A percentile compares a stretch with the other conserved stretches of the same genome.
Evolutionary conservation across 2,329 filamentous ascomycete genomes (phyloP).

Genomic region (Trichoderma hamatum): DNA sequence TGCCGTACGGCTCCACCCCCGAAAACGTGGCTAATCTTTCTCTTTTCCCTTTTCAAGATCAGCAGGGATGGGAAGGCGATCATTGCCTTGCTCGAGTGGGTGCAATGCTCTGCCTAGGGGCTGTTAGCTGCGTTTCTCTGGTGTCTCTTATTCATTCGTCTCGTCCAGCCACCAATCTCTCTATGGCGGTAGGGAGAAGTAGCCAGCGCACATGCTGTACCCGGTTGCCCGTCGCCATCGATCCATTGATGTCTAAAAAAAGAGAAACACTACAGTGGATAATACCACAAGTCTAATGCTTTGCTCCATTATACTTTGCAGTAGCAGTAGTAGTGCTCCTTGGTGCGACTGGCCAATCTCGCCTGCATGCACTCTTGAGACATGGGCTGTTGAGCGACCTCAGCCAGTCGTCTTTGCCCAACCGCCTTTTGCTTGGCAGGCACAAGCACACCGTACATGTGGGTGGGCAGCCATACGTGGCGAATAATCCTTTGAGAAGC

Average conservation of each 20-base stretch:
- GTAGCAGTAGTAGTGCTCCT: not conserved
- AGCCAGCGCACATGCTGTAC: not conserved
- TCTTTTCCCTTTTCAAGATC: not conserved
- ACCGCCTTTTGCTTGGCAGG: slow-evolving; percentile 10
- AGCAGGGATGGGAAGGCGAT: not conserved
- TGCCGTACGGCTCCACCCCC: not conserved
- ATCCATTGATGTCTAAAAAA: not conserved
- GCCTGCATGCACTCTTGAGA: slow-evolving; percentile 9
- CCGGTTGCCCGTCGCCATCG: not conserved
- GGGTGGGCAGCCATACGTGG: not conserved
- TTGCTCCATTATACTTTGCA: not conserved
- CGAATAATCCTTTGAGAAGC: slow-evolving; percentile 4
- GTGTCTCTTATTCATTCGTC: not conserved
- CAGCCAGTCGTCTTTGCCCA: slow-evolving; percentile 3
- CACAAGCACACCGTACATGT: slow-evolving; percentile 16
- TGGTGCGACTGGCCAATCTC: not conserved
- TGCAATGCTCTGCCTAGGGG: not conserved
- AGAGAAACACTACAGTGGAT: not conserved
- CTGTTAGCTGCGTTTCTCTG: not conserved
- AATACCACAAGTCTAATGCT: not conserved
- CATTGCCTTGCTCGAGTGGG: not conserved
- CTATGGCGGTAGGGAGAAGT: not conserved
- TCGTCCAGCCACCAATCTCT: not conserved
- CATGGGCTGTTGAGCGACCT: not conserved
- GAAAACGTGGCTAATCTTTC: slow-evolving; percentile 12